Conservation (phyloP, 805 yeast species). For the Pachysolen tannophilus region DNA sequence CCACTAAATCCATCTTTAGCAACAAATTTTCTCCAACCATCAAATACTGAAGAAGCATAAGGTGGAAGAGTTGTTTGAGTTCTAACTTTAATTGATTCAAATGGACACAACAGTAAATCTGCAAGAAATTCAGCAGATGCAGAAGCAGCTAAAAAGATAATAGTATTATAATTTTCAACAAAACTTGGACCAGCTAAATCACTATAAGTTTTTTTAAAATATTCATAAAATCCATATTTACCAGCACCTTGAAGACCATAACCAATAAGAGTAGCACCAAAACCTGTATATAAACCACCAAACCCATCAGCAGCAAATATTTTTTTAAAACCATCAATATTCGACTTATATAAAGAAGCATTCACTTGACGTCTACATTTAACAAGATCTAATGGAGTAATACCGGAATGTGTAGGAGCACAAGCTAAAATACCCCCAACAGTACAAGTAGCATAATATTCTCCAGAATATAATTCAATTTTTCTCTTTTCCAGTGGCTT, state of each 20-base stretch:
- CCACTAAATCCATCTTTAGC: conserved; percentile 66
- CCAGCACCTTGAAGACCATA: conserved; percentile 97
- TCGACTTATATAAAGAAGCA: conserved; percentile 62
- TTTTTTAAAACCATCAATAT: conserved; percentile 71
- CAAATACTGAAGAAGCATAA: conserved; percentile 51
- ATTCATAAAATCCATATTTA: conserved; percentile 92
- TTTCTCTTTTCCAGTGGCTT: conserved; percentile 11
- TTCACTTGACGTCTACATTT: conserved; percentile 91
- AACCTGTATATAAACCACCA: conserved; percentile 74
- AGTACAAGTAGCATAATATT: conserved; percentile 68
- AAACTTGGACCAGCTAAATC: conserved; percentile 55
- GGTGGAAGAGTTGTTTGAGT: conserved; percentile 94
- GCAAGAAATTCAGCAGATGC: conserved; percentile 95
- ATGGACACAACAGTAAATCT: conserved; percentile 84
- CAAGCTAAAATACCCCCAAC: conserved; percentile 81
- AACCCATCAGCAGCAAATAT: conserved; percentile 70
- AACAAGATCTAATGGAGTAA: conserved; percentile 89
- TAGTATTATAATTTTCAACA: conserved; percentile 61
- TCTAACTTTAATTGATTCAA: conserved; percentile 90
- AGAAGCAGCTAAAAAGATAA: conserved; percentile 72
- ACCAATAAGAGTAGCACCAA: conserved; percentile 89
- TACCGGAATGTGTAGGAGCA: conserved; percentile 93
- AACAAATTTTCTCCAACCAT: conserved; percentile 59
- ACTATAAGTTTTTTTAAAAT: conserved; percentile 74
- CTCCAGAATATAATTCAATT: conserved; percentile 48